These are phyloP conservation scores for Paecilomyces sp. DNA, from an alignment of 2,329 filamentous ascomycete genomes.

Conservation along the genomic window DNA sequence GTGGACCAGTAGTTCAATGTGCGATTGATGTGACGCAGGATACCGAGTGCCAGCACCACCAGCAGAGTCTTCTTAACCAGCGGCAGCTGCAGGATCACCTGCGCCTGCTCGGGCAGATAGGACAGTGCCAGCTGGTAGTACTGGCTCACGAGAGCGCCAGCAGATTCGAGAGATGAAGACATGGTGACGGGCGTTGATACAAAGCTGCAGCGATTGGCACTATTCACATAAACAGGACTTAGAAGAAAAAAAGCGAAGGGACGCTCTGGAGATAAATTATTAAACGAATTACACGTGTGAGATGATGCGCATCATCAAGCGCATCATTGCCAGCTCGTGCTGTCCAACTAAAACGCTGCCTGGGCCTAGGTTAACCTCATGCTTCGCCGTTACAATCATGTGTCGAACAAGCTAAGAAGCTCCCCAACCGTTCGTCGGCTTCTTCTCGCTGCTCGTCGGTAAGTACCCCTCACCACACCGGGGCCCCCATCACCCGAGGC, in stretches of 20 bases:
- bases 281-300: background rate
- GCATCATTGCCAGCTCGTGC: background rate
- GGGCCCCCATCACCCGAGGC: too few relatives aligned
- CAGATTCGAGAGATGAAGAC: background rate
- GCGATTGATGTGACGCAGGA: slow-evolving; percentile 21
- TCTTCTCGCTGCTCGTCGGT: background rate
- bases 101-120: background rate
- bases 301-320: background rate
- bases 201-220: background rate
- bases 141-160: background rate
- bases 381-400: background rate
- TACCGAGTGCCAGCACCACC: slow-evolving; percentile 12
- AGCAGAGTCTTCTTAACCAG: slow-evolving; percentile 13
- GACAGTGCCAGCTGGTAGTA: background rate
- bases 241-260: background rate
- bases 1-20: slow-evolving; percentile 18
- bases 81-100: background rate
- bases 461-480: background rate
- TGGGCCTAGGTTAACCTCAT: background rate
- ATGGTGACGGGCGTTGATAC: background rate
- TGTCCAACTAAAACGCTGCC: background rate
- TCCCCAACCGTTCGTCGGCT: background rate
- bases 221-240: background rate
- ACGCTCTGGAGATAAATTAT: background rate
- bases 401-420: background rate